Evolutionary conservation across 768 basidiomycete genomes (phyloP).

Genomic region (Collybia nuda): DNA sequence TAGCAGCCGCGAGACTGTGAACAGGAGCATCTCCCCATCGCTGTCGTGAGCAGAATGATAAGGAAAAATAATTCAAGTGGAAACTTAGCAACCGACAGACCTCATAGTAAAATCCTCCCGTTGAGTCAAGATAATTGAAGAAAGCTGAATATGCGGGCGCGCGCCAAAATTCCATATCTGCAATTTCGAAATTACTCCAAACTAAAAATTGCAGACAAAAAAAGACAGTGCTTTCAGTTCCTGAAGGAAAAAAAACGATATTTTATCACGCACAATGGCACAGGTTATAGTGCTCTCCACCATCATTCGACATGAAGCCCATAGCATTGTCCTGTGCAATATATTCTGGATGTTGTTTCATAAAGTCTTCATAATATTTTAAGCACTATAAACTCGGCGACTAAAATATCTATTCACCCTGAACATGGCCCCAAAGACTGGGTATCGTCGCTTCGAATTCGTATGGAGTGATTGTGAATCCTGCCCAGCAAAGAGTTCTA

Average conservation of each 20-base stretch:
- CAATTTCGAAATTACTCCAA: conserved; percentile 77
- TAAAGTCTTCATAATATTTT: conserved; percentile 50
- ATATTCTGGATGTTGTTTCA: conserved; percentile 51
- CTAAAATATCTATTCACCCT: conserved; percentile 39
- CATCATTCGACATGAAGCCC: conserved; percentile 18
- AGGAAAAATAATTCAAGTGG: conserved; percentile 34
- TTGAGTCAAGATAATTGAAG: conserved; percentile 60
- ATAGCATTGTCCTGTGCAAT: conserved; percentile 61
- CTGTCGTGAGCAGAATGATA: conserved; percentile 40
- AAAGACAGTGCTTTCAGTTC: conserved; percentile 23
- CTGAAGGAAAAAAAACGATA: conserved; percentile 13
- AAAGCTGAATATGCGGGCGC: conserved; percentile 59
- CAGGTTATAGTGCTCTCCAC: conserved; percentile 36
- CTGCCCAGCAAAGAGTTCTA: conserved; percentile 23
- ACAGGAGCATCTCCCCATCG: conserved; percentile 89
- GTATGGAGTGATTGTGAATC: conserved; percentile 73
- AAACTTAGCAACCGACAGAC: conserved; percentile 25
- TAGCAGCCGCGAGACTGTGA: conserved; percentile 76
- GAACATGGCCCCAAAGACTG: conserved; percentile 72
- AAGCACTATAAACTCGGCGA: too few species aligned
- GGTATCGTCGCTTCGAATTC: conserved; percentile 80
- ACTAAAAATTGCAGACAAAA: conserved; percentile 35
- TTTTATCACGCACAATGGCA: conserved; percentile 61
- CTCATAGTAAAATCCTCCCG: conserved; percentile 71
- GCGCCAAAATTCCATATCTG: conserved; percentile 64